Base-by-base conservation (phyloP, 1,284 basidiomycete genomes). In the Tilletia setariae region DNA sequence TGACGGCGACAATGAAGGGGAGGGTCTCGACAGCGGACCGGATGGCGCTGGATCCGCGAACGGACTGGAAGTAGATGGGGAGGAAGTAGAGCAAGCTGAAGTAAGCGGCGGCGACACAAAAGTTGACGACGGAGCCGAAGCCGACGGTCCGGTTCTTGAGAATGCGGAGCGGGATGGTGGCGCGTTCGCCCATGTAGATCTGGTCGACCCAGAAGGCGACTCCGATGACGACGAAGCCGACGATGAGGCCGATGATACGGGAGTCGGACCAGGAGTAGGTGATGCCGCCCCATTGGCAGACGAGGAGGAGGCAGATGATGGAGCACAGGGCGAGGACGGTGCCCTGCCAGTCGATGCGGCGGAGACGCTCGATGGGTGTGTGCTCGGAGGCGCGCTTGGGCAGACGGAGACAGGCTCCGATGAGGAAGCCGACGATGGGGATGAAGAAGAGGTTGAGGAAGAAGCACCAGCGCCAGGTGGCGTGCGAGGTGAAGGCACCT, bases 231-330 rank as follows among this genome's bases (percentile, higher is more conserved):
- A 79, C 76, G 23, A 73, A 78, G 2, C 74, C 72, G 19, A 82
- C 72, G 15, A 83, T 73, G 32, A 82, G 71, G 23, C 80, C 80
- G 56, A 80, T 74, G 3, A 79, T 72, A 23, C 63, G 70, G 3
- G 68, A 66, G 16, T 71, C 73, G 65, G 63, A 61, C 80, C 80
- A 82, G 0, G 67, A 67, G 65, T 80, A 76, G 35, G 71, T 72
- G 63, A 80, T 76, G 2, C 80, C 70, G 25, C 68, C 72, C 69
- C 71, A 71, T 65, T 80, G 79, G 3, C 81, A 68, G 15, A 76
- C 76, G 9, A 83, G 74, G 28, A 82, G 73, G 40, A 83, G 67
- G 68, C 78, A 82, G 7, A 81, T 78, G 64, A 83, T 69, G 19
- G 70, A 66, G 11, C 68, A 73, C 21, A 83, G 68, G 42, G 78